phyloP scores from a whole-genome alignment of 257 asterid species.

The Przewalskia tangutica region DNA sequence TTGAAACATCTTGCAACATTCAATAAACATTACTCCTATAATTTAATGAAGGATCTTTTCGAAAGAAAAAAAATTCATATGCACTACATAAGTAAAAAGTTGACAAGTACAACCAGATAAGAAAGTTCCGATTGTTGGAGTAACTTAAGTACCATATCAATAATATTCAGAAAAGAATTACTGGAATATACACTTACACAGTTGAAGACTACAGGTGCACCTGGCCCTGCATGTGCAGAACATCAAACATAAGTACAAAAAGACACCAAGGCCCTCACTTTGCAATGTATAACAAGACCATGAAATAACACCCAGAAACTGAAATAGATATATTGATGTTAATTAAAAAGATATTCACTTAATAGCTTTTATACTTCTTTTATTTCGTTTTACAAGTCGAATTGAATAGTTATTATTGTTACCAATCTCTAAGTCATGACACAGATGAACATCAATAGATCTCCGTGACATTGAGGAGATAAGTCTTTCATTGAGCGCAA shows the following conservation, averaged over 20 bases:
- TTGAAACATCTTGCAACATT: no score
- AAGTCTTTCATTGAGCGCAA: constrained; percentile 62
- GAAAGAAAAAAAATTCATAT: no score
- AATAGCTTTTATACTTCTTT: not conserved
- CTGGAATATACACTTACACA: constrained; percentile 45
- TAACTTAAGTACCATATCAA: no score
- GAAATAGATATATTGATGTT: not conserved
- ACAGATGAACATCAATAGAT: constrained; percentile 84
- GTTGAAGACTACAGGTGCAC: constrained; percentile 80
- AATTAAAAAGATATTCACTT: not conserved
- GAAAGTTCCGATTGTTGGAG: no score
- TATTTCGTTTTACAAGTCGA: not conserved
- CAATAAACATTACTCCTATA: no score
- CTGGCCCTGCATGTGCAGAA: constrained; percentile 58
- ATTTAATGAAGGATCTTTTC: no score
- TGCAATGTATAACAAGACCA: not conserved
- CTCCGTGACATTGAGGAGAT: constrained; percentile 64
- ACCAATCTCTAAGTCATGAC: constrained; percentile 99
- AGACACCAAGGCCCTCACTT: not conserved
- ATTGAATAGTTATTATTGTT: not conserved
- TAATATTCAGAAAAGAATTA: no score
- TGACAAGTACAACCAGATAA: no score
- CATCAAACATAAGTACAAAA: not conserved
- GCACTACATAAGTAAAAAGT: no score
- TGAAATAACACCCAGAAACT: not conserved